Percentiles rank a stretch among this genome's conserved stretches.
These are phyloP conservation scores for Spathaspora girioi DNA, from an alignment of 805 yeast species.

Conservation along the genomic window DNA sequence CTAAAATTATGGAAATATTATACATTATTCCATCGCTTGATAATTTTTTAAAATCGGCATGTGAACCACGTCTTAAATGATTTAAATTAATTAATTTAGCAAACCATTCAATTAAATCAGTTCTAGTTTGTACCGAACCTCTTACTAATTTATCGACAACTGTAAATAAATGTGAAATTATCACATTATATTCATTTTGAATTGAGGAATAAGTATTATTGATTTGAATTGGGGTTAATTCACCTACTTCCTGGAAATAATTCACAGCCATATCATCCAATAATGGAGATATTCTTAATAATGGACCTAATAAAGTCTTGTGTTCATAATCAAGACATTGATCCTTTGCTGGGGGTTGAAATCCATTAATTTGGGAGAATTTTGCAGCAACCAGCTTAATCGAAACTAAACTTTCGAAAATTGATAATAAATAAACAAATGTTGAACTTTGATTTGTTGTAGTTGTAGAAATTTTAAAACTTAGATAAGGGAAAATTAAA, in stretches of 20 bases:
- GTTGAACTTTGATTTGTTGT: constrained; percentile 46
- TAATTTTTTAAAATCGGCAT: constrained; percentile 61
- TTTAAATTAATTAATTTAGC: constrained; percentile 73
- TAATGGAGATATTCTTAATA: constrained; percentile 73
- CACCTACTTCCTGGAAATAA: constrained; percentile 33
- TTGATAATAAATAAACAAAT: constrained; percentile 50
- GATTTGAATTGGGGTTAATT: constrained; percentile 32
- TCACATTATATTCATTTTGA: constrained; percentile 58
- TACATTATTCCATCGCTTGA: constrained; percentile 81
- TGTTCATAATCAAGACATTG: constrained; percentile 55
- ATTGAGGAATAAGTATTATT: constrained; percentile 53
- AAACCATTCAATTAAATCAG: constrained; percentile 62
- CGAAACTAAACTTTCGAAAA: constrained; percentile 54
- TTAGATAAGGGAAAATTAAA: constrained; percentile 45
- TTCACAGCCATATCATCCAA: constrained; percentile 45
- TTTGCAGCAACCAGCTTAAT: constrained; percentile 60
- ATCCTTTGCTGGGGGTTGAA: constrained; percentile 41
- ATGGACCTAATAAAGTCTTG: constrained; percentile 70
- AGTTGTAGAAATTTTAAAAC: constrained; percentile 17
- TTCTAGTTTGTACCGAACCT: constrained; percentile 63
- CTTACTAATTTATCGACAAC: constrained; percentile 74
- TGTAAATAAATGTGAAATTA: constrained; percentile 61
- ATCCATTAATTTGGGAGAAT: constrained; percentile 55
- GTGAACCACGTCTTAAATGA: constrained; percentile 84
- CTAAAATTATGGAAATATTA: constrained; percentile 64